Conservation (phyloP, 164 flowering plant genomes). For the Magnolia officinalis region DNA sequence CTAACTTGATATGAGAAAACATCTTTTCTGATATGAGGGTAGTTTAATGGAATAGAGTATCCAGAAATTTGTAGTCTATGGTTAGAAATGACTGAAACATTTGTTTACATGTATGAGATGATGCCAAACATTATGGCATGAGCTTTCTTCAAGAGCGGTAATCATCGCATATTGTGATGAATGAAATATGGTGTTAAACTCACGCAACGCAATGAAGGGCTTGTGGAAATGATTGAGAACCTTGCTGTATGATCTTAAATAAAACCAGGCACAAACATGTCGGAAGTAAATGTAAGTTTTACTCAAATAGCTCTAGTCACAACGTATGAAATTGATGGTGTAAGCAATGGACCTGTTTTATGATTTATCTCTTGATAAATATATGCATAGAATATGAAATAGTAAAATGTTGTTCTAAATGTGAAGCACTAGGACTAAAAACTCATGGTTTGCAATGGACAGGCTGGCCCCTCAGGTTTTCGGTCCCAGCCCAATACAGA, state of each 20-base stretch:
- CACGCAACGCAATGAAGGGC: neutral
- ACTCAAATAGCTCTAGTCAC: neutral
- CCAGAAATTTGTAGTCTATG: no score
- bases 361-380: neutral
- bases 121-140: neutral
- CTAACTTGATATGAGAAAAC: neutral
- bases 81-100: neutral
- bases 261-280: neutral
- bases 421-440: neutral
- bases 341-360: neutral
- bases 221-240: neutral
- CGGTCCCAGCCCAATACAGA: neutral
- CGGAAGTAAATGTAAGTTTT: neutral
- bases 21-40: neutral
- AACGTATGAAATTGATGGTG: neutral
- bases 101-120: neutral
- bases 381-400: neutral
- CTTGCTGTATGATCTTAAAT: no score
- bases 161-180: neutral
- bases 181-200: neutral
- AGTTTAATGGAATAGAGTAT: neutral
- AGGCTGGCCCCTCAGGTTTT: neutral
- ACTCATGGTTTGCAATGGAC: neutral
- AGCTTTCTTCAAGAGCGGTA: neutral
- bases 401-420: neutral